Evolutionary conservation across 768 basidiomycete genomes (phyloP), one percentile per base, ranked within the genome.

Genomic region (Russula dissimulans): DNA sequence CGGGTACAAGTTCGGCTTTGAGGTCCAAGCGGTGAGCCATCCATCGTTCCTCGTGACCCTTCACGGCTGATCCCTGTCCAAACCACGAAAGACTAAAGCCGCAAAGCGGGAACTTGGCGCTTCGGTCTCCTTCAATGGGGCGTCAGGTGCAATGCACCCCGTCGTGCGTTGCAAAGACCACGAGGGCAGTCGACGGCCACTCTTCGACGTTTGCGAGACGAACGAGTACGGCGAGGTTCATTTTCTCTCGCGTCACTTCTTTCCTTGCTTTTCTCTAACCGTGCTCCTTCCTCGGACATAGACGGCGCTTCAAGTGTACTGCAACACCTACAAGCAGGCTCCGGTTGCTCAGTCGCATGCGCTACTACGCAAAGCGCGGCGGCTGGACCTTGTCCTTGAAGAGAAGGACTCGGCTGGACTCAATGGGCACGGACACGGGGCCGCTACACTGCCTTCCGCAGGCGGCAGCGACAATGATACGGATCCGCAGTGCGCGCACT

Each of bases 291-390:
- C 65, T 42, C 22, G 54, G 36, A 26, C 18, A 14, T 65, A 97
- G 94, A 92, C 91, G 10, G 89, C 92, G 0, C 79, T 97, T 18
- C 92, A 97, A 73, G 84, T 90, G 12, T 98, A 90, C 70, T 87
- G 86, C 55, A 81, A 81, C 61, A 79, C 81, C 11, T 95, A 93
- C 77, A 98, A 98, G 71, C 86, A 86, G 67, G 85, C 87, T 7
- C 77, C 78, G 1, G 74, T 85, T 3, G 76, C 76, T 12, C 85
- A 89, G 66, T 84, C 91, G 2, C 92, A 95, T 70, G 89, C 84
- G 2, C 79, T 95, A 6, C 80, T 97, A 29, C 89, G 95, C 53
- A 95, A 95, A 72, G 94, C 94, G 8, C 82, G 83, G 17, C 83
- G 92, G 17, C 77, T 97, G 18, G 95, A 97, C 68, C 74, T 76